Evolutionary conservation across 768 basidiomycete species (phyloP).

Genomic region (Termitomyces sp.): DNA sequence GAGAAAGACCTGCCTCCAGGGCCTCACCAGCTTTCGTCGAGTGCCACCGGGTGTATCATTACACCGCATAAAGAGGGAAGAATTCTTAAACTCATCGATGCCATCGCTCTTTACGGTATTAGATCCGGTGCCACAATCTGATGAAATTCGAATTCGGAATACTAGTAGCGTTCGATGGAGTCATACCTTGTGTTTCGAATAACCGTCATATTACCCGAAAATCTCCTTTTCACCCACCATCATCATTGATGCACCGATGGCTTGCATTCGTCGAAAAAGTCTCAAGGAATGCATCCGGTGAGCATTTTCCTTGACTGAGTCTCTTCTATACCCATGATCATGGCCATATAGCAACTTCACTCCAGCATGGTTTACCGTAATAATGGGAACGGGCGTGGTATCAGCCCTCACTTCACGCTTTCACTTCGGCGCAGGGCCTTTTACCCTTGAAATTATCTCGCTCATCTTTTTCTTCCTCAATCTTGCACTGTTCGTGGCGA

Average conservation of each 20-base stretch:
- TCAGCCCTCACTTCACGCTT: conserved; percentile 43
- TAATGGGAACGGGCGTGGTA: conserved; percentile 54
- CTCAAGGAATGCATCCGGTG: conserved; percentile 33
- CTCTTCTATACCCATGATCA: neutral
- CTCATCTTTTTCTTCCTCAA: conserved; percentile 59
- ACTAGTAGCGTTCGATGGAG: neutral
- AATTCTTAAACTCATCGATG: neutral
- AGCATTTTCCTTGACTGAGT: neutral
- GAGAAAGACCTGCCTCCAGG: no score
- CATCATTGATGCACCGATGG: conserved; percentile 6
- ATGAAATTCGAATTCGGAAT: neutral
- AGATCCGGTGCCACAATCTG: neutral
- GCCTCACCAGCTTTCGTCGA: no score
- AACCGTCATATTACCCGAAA: neutral
- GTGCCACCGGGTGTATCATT: neutral
- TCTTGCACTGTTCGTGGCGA: conserved; percentile 47
- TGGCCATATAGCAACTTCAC: conserved; percentile 34
- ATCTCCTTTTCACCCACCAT: neutral
- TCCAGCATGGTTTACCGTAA: conserved; percentile 52
- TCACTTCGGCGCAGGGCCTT: conserved; percentile 40
- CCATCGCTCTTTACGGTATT: neutral
- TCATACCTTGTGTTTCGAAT: neutral
- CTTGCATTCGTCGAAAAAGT: conserved; percentile 20
- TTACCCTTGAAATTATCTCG: conserved; percentile 31
- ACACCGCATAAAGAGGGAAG: neutral